Evolutionary conservation across 2,329 filamentous ascomycete species (phyloP).

Genomic region (Tolypocladium guangdongense): DNA sequence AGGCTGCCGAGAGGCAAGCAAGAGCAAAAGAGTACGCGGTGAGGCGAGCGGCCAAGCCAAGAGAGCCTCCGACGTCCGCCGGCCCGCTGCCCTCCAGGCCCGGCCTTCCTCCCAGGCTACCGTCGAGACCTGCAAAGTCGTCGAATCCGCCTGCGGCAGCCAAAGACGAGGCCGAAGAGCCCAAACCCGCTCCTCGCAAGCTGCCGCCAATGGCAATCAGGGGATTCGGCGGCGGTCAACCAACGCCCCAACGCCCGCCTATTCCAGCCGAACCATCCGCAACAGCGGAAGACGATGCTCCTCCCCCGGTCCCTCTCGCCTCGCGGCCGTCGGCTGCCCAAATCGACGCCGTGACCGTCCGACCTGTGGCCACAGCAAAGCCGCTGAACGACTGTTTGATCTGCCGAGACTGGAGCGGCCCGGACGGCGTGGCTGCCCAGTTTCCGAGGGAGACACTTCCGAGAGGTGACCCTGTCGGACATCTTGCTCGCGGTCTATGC

Average conservation of each 20-base stretch:
- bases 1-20: constrained; percentile 1
- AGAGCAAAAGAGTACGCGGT: constrained; percentile 4
- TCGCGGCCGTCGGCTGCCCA: constrained; percentile 42
- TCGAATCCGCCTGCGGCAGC: constrained; percentile 3
- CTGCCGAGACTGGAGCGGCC: constrained; percentile 79
- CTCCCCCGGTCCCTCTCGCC: constrained; percentile 40
- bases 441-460: constrained; percentile 67
- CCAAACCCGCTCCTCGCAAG: constrained; percentile 3
- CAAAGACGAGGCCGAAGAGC: neutral
- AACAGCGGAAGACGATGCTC: constrained; percentile 19
- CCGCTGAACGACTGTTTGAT: constrained; percentile 49
- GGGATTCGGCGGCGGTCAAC: constrained; percentile 10
- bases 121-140: constrained; percentile 33
- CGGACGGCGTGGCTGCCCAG: constrained; percentile 66
- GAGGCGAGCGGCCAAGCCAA: constrained; percentile 2
- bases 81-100: constrained; percentile 22
- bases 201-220: constrained; percentile 6
- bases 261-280: constrained; percentile 3
- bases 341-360: constrained; percentile 32
- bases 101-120: constrained; percentile 37
- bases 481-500: constrained; percentile 70
- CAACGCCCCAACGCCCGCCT: constrained; percentile 1
- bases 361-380: constrained; percentile 15
- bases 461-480: constrained; percentile 50
- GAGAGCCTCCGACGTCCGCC: constrained; percentile 13